Evolutionary conservation across 2,329 filamentous ascomycete species (phyloP), one percentile per base, ranked within the genome.

Genomic region (Fusarium circinatum): DNA sequence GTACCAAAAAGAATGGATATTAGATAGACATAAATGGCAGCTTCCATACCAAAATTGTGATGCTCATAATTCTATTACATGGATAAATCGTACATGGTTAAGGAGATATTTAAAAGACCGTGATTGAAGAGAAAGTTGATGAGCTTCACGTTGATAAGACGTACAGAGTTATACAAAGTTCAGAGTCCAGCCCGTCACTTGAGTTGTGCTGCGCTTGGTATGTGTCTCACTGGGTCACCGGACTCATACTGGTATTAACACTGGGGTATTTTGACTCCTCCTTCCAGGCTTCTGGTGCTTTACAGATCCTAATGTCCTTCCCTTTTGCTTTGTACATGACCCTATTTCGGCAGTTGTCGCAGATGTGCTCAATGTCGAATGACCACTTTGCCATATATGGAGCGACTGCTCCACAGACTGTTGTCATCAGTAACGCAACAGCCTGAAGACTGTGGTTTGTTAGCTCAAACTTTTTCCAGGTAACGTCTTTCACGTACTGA

Each of bases 301-400:
- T 60, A 4, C 58, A 61, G 9, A 61, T 30, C 1, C 36, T 30
- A 5, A 61, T 22, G 12, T 55, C 36, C 18, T 61, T 61, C 15
- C 58, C 58, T 42, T n/a, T 41, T 5, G 58, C 26, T 22, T 28
- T 54, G 13, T 55, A 61, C 36, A 61, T 54, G 5, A 61, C 58
- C 3, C 45, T 54, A 20, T 61, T 61, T 13, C 42, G 15, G 14
- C 58, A 61, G 14, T 61, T 61, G 5, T 54, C n/a, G 12, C 58
- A 61, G 0, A 32, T 32, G 8, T 61, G 58, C 9, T 55, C 58
- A 15, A 61, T 55, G 4, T 61, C 47, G 8, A 61, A 61, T 10
- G 58, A 61, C 47, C 58, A 61, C 58, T 61, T 41, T 6, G 58
- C 58, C 34, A 61, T 61, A 7, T 61, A 61, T 9, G 58, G 58